Evolutionary conservation across 495 filamentous ascomycete species (phyloP).

Genomic region (Neohortaea acidophila): DNA sequence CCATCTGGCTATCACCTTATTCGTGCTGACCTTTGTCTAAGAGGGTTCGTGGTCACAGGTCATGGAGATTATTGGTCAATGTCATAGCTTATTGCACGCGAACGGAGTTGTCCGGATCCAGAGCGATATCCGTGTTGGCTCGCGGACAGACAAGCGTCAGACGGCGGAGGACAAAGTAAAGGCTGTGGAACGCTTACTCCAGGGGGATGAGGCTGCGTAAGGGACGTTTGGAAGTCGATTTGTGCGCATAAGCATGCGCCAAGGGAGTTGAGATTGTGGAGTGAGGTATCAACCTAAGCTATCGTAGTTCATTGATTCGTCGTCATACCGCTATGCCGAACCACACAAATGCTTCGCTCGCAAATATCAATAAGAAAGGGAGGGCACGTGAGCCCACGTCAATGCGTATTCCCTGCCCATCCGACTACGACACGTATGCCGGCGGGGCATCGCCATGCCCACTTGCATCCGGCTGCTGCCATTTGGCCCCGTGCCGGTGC

Average conservation of each 20-base stretch:
- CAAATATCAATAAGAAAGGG: too few relatives aligned
- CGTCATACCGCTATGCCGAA: too few relatives aligned
- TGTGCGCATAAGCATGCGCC: too few relatives aligned
- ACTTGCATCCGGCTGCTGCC: neutral
- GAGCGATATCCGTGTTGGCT: constrained; percentile 74
- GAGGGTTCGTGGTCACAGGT: constrained; percentile 88
- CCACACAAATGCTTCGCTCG: too few relatives aligned
- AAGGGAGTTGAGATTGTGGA: too few relatives aligned
- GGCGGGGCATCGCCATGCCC: constrained; percentile 10
- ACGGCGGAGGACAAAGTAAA: constrained; percentile 50
- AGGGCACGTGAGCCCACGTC: too few relatives aligned
- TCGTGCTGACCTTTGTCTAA: constrained; percentile 22
- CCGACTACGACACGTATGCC: constrained; percentile 14
- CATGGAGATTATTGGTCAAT: constrained; percentile 77
- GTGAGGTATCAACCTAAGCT: too few relatives aligned
- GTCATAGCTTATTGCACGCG: constrained; percentile 68
- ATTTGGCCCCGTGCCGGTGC: constrained; percentile 11
- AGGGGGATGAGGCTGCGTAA: constrained; percentile 27
- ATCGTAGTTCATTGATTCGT: too few relatives aligned
- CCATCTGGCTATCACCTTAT: constrained; percentile 4
- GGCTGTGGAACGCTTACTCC: constrained; percentile 44
- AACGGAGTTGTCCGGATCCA: constrained; percentile 73
- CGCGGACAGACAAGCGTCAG: constrained; percentile 59
- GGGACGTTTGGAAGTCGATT: too few relatives aligned
- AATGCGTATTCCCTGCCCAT: constrained; percentile 1